Base-by-base conservation (phyloP, 176 grass and related monocot genomes). In the Typha latifolia region DNA sequence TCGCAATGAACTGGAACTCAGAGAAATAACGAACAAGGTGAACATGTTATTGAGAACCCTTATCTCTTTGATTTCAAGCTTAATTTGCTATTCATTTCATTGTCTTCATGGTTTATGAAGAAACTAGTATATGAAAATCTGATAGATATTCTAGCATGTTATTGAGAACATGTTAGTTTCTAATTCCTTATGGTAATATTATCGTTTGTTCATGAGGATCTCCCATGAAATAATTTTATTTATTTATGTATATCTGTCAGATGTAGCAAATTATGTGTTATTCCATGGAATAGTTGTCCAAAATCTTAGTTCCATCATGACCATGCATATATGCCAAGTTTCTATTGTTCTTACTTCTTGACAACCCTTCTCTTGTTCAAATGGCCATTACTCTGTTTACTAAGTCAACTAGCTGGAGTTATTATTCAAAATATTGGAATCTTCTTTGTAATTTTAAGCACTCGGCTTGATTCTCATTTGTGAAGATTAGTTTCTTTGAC, bases 1-100 rank as follows among this genome's bases (percentile, higher is more conserved):
- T 62, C 76, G 66, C 65, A 86, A 89, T 66, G 73, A 76, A 63
- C 72, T 77, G 56, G 83, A 87, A 73, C 65, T 80, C 34, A 90
- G 82, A 81, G 80, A 81, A 75, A 12, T 59, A 59, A 59, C 53
- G 21, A 59, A 2, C 10, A 59, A 2, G 53, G 53, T 59, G 53
- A 59, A 59, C 8, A 59, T 59, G 53, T 20, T 57, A 18, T 18
- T 21, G 9, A 57, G n/a, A 57, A 18, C n/a, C 16, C 22, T 59
- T 59, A 5, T 9, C 37, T 59, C 20, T 21, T 59, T 6, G 53
- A 59, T 21, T 21, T 59, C 3, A 21, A 19, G 53, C 0, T 59
- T 19, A 18, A 59, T 9, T 9, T 59, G 18, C 20, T 59, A 11
- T 6, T 59, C 20, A 59, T 9, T 19, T 21, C 20, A 22, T 59